Conservation (phyloP, 164 flowering plant genomes). For the Macadamia tetraphylla region DNA sequence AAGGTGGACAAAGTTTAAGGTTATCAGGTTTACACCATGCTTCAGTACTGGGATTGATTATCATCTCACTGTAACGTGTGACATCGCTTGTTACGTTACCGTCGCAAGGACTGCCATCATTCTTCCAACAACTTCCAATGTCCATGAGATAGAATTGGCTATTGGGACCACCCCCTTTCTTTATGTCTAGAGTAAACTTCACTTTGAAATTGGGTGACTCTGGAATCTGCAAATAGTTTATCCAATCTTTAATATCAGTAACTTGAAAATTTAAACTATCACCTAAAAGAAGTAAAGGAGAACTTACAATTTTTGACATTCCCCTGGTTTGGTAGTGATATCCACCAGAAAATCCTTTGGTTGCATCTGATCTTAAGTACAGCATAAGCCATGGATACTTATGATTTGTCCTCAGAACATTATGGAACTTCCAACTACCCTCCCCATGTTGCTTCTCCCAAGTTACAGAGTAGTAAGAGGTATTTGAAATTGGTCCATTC, state of each 20-base stretch:
- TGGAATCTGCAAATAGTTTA: slow-evolving; percentile 40
- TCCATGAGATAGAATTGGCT: slow-evolving; percentile 67
- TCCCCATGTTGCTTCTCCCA: slow-evolving; percentile 9
- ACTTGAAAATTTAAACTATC: not conserved
- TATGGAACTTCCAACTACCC: no score
- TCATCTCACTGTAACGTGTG: slow-evolving; percentile 83
- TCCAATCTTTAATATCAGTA: not conserved
- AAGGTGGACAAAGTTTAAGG: slow-evolving; percentile 57
- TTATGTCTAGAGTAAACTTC: slow-evolving; percentile 48
- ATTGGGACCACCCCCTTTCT: slow-evolving; percentile 68
- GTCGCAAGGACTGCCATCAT: slow-evolving; percentile 60
- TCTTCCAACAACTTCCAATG: slow-evolving; percentile 43
- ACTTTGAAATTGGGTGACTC: slow-evolving; percentile 79
- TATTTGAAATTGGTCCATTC: not conserved
- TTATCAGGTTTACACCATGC: slow-evolving; percentile 56
- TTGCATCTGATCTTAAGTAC: slow-evolving; percentile 12
- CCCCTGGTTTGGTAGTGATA: not conserved
- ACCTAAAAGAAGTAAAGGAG: not conserved
- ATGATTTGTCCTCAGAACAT: no score
- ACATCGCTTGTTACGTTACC: slow-evolving; percentile 72
- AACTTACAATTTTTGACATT: slow-evolving; percentile 3
- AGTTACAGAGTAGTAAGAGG: slow-evolving; percentile 10
- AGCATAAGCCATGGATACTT: slow-evolving; percentile 20
- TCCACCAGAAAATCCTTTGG: slow-evolving; percentile 12
- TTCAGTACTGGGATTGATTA: slow-evolving; percentile 61